These are phyloP conservation scores for Linum trigynum DNA, from an alignment of 345 rosid genomes.

Conservation along the genomic window DNA sequence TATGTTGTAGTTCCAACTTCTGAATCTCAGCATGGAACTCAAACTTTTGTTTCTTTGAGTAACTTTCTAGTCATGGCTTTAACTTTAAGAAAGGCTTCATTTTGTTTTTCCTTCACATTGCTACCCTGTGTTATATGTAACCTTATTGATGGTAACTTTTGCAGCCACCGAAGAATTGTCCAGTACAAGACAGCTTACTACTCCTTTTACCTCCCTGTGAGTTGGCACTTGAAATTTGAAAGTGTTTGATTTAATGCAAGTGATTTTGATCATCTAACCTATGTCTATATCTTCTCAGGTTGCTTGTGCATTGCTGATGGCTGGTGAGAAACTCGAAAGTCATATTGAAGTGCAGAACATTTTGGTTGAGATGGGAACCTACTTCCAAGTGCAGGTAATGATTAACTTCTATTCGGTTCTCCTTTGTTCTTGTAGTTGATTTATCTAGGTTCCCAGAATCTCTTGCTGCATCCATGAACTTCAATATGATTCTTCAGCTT, in stretches of 20 bases:
- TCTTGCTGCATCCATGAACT: background rate
- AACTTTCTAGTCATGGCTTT: too few species aligned
- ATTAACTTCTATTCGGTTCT: background rate
- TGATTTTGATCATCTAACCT: background rate
- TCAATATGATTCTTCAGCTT: too few species aligned
- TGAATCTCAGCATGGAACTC: too few species aligned
- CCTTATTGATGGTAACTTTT: constrained; percentile 3
- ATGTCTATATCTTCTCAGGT: constrained; percentile 16
- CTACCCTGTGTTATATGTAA: background rate
- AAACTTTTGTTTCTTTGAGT: background rate
- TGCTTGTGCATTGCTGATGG: constrained; percentile 40
- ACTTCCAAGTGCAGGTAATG: constrained; percentile 39
- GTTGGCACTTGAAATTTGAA: constrained; percentile 7
- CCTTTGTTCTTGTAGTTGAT: background rate
- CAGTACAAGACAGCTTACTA: constrained; percentile 42
- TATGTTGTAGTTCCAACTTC: background rate
- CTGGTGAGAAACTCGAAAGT: constrained; percentile 32
- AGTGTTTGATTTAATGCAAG: background rate
- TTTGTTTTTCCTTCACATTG: background rate
- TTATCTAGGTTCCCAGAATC: background rate
- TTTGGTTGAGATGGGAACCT: constrained; percentile 38
- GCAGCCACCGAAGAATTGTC: constrained; percentile 34
- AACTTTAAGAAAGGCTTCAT: background rate
- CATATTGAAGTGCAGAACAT: constrained; percentile 26
- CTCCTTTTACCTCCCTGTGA: constrained; percentile 39